phyloP scores from a whole-genome alignment of 2,329 filamentous ascomycete species.

The Cytospora chrysosperma region DNA sequence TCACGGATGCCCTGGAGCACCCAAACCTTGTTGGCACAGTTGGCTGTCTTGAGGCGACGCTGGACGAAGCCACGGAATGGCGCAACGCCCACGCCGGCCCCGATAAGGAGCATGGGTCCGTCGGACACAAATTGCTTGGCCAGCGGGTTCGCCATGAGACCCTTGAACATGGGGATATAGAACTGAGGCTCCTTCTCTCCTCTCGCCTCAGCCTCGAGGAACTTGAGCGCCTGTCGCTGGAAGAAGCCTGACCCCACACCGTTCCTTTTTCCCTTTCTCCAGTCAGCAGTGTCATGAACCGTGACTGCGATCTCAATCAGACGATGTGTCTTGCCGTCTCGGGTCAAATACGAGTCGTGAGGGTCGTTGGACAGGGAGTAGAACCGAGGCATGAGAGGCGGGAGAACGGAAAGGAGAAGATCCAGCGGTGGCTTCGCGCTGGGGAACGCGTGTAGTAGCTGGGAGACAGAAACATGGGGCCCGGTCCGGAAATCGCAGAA shows the following conservation, averaged over 20 bases:
- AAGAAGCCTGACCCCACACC: constrained; percentile 93
- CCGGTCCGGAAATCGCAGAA: constrained; percentile 95
- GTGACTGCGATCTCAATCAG: constrained; percentile 96
- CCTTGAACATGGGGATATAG: constrained; percentile 94
- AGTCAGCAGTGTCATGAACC: constrained; percentile 83
- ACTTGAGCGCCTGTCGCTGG: constrained; percentile 75
- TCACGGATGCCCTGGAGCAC: constrained; percentile 94
- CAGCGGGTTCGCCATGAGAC: constrained; percentile 94
- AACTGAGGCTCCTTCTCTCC: constrained; percentile 61
- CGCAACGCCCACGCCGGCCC: constrained; percentile 93
- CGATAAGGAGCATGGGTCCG: constrained; percentile 96
- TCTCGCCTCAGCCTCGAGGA: constrained; percentile 64
- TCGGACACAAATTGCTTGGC: constrained; percentile 89
- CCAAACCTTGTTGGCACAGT: constrained; percentile 98
- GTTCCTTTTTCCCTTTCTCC: constrained; percentile 69
- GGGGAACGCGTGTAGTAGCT: constrained; percentile 88
- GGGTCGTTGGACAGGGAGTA: constrained; percentile 98
- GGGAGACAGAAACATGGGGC: constrained; percentile 78
- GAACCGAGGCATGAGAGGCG: constrained; percentile 93
- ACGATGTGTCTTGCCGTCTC: constrained; percentile 69
- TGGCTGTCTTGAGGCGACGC: constrained; percentile 87
- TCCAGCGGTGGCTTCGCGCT: constrained; percentile 87
- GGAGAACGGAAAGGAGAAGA: constrained; percentile 73
- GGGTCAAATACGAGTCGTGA: constrained; percentile 68
- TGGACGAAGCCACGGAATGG: constrained; percentile 98